phyloP scores from a whole-genome alignment of 805 yeast genomes.

The Zygoascus bituminiphila region DNA sequence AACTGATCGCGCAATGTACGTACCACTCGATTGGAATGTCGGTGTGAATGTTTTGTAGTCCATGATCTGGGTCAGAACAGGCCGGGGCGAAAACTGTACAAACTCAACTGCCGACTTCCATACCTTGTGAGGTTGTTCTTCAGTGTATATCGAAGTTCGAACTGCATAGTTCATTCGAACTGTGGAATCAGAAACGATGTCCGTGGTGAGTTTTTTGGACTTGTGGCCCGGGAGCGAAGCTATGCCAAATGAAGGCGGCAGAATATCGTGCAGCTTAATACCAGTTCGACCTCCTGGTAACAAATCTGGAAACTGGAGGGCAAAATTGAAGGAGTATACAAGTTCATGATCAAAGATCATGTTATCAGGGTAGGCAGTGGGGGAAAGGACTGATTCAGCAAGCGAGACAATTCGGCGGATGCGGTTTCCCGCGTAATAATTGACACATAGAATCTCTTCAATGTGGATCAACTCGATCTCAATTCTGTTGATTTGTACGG shows the following conservation, averaged over 20 bases:
- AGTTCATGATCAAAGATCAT: not conserved
- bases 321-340: not conserved
- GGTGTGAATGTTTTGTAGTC: not conserved
- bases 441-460: not conserved
- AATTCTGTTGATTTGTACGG: not conserved
- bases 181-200: not conserved
- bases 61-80: not conserved
- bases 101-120: not conserved
- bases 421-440: not conserved
- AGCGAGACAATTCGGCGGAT: not conserved
- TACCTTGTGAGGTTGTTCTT: not conserved
- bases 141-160: not conserved
- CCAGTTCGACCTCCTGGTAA: not conserved
- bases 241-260: slow-evolving; percentile 1
- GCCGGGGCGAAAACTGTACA: not conserved
- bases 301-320: not conserved
- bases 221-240: not conserved
- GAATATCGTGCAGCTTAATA: not conserved
- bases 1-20: not conserved
- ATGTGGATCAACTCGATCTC: not conserved
- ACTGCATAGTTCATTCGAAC: not conserved
- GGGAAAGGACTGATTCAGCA: not conserved
- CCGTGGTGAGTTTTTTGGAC: not conserved
- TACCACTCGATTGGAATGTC: not conserved
- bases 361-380: not conserved